Percentiles rank a stretch among this genome's conserved stretches.
Conservation (phyloP, 2,329 filamentous ascomycete genomes). For the Colletotrichum lentis region DNA sequence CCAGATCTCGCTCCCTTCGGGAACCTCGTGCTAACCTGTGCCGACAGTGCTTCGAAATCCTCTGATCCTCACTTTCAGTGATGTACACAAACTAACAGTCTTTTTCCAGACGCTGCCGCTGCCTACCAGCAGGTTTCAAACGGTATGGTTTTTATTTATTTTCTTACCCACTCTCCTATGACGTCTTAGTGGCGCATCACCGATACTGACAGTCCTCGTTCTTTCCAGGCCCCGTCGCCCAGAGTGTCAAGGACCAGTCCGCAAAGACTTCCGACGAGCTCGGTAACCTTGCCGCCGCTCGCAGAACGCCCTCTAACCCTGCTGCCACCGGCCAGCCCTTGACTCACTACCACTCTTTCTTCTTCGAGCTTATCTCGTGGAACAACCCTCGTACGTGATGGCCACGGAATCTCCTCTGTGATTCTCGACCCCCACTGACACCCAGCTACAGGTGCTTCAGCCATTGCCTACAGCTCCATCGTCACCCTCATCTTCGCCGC, state of each 20-base stretch:
- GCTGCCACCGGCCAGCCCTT: slow-evolving; percentile 69
- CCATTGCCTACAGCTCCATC: slow-evolving; percentile 67
- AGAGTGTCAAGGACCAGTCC: slow-evolving; percentile 65
- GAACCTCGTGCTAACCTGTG: slow-evolving; percentile 45
- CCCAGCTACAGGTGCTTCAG: slow-evolving; percentile 63
- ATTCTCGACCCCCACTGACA: slow-evolving; percentile 27
- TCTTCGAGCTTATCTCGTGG: slow-evolving; percentile 74
- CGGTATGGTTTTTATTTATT: slow-evolving; percentile 48
- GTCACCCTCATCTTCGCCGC: slow-evolving; percentile 68
- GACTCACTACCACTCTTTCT: slow-evolving; percentile 76
- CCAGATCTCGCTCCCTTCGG: slow-evolving; percentile 8
- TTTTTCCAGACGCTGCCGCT: slow-evolving; percentile 56
- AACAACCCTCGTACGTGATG: slow-evolving; percentile 68
- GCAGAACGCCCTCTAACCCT: slow-evolving; percentile 61
- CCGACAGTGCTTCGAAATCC: slow-evolving; percentile 47
- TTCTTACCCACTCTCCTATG: not conserved
- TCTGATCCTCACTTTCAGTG: slow-evolving; percentile 37
- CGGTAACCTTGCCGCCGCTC: slow-evolving; percentile 65
- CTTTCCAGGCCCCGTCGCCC: slow-evolving; percentile 63
- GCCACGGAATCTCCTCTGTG: not conserved
- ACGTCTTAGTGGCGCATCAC: slow-evolving; percentile 17
- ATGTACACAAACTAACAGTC: slow-evolving; percentile 46
- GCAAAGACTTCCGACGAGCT: slow-evolving; percentile 65
- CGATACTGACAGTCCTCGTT: slow-evolving; percentile 29
- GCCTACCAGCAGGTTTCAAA: slow-evolving; percentile 58